Conservation (phyloP, 179 eudicot species). For the Heliamphora pulchella region DNA sequence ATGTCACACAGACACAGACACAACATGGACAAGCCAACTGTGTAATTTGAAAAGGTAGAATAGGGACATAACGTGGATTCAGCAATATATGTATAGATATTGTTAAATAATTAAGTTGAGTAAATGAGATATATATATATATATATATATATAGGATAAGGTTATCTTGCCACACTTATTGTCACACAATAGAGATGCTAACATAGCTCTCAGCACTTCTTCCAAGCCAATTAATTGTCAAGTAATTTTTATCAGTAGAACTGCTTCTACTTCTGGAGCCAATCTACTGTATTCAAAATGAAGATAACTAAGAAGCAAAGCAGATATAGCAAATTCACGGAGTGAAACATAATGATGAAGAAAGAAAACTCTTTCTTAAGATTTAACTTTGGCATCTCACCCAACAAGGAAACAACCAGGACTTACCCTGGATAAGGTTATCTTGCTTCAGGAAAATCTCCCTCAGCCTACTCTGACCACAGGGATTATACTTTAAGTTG, state of each 20-base stretch:
- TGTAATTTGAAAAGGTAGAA: background rate
- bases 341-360: background rate
- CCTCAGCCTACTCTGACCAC: slow-evolving; percentile 99
- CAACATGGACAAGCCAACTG: background rate
- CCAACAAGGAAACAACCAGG: slow-evolving; percentile 2
- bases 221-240: background rate
- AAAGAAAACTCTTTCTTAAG: background rate
- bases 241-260: background rate
- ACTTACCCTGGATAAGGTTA: slow-evolving; percentile 94
- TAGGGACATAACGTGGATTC: background rate
- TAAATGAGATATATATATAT: no score
- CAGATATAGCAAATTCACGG: background rate
- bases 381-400: background rate
- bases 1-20: background rate
- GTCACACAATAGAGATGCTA: background rate
- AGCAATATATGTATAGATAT: no score
- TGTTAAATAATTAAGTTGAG: no score
- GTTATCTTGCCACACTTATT: background rate
- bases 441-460: slow-evolving; percentile 98
- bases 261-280: background rate
- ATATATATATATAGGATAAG: no score
- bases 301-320: background rate
- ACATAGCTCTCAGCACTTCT: background rate
- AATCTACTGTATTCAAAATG: background rate
- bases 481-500: slow-evolving; percentile 97